Evolutionary conservation across 1,284 basidiomycete species (phyloP), one percentile per base, ranked within the genome.

Genomic region (Rhodofomes roseus): DNA sequence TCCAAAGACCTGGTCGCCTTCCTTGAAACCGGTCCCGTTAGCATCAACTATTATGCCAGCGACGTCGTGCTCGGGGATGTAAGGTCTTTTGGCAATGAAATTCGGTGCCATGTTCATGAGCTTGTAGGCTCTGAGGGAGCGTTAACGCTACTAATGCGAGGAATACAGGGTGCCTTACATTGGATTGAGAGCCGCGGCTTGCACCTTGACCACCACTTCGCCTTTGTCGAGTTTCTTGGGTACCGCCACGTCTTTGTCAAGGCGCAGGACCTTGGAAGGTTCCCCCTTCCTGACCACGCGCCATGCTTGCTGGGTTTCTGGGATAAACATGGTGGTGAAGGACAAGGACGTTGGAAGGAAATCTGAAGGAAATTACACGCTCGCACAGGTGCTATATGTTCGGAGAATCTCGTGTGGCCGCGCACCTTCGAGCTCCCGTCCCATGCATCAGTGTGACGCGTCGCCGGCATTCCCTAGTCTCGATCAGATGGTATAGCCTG

Each of bases 141-240:
- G 16, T 16, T 52, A 36, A 40, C 25, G 23, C 4, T 25, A 62
- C 34, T 72, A 80, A 64, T 14, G 14, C 16, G 37, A 14, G 37
- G 14, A 39, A 39, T 16, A 14, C 16, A 34, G 37, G 16, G 3
- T 39, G 9, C 4, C 37, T 8, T 39, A 89, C 81, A 85, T 76
- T 0, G 88, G 89, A 67, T 92, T 92, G 43, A 90, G 74, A 1
- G 86, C 86, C 0, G 79, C 86, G 2, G 87, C 84, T 46, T 81
- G 76, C 7, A 90, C 77, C 65, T 82, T 82, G 59, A 90, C 78
- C 11, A 89, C 77, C 5, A 88, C 79, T 59, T 86, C 75, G 20
- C 79, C 81, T 48, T 73, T 67, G 31, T 65, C 64, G 31, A 82
- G 72, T 40, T 77, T 72, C 11, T 73, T 71, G 1, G 82, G 77